Evolutionary conservation across 1,284 basidiomycete species (phyloP), one percentile per base, ranked within the genome.

Genomic region (Anthracocystis panici-leucophaei): DNA sequence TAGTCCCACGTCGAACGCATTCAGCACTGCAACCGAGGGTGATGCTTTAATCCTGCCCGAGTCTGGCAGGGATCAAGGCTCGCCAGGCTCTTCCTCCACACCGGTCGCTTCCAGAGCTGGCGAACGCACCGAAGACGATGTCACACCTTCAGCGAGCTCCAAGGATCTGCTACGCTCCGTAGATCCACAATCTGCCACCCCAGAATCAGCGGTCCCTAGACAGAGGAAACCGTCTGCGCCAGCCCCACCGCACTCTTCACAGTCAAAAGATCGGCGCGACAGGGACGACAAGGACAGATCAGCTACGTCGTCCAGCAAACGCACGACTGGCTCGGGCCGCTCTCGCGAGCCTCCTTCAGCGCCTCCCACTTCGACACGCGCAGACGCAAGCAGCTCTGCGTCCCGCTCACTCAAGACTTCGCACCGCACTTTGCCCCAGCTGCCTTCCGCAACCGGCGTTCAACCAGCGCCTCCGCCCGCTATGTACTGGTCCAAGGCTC

Each of bases 401-500:
- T 23, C 44, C 7, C 68, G 62, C 40, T 40, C 62, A 7, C 49
- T 75, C 35, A 72, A 76, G 49, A 61, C 74, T 0, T 59, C 65
- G 3, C 62, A 71, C 33, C 59, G 70, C 21, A 67, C 57, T 25
- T 46, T 71, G 35, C 75, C 78, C 23, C 77, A 73, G 50, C 70
- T 81, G 20, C 80, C 79, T 20, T 76, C 74, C 18, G 79, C 77
- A 14, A 59, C 55, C 29, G 70, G 59, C 48, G 65, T 80, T 31
- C 59, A 53, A 18, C 73, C 73, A 11, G 80, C 81, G 10, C 72
- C 77, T 23, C 70, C 70, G 31, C 73, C 84, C n/a, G 82, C 85
- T 8, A 93, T 95, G 91, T 92, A 95, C 85, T 95, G 93, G 91
- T 93, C 92, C 74, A 89, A 89, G 58, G 91, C 93, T 1, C 92